Percentiles rank a stretch among this genome's conserved stretches.
phyloP scores from a whole-genome alignment of 306 rosid species.

The Biancaea sappan region DNA sequence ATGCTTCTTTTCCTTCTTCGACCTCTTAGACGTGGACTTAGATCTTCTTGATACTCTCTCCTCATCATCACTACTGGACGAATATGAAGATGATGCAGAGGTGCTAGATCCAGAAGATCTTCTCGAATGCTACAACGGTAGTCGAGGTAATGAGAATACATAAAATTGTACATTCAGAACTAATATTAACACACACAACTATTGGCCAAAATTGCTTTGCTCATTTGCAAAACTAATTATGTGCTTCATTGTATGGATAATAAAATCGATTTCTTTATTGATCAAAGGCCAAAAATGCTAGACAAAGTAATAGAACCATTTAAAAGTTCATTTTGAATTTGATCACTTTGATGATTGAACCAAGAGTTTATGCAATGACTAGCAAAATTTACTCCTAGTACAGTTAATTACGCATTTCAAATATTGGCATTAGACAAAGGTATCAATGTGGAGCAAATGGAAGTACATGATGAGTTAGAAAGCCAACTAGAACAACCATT shows the following conservation, averaged over 20 bases:
- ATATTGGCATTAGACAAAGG: background rate
- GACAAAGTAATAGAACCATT: background rate
- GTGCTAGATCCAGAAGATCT: conserved; percentile 78
- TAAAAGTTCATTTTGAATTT: background rate
- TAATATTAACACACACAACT: background rate
- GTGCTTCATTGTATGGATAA: background rate
- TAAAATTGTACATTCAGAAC: background rate
- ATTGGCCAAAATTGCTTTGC: background rate
- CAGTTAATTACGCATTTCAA: background rate
- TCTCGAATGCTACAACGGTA: conserved; percentile 70
- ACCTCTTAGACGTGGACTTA: conserved; percentile 79
- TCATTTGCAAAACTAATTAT: background rate
- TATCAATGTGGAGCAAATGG: conserved; percentile 15
- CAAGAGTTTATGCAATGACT: conserved; percentile 6
- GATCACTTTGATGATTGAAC: background rate
- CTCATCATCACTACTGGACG: conserved; percentile 71
- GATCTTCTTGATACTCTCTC: conserved; percentile 78
- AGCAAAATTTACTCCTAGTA: background rate
- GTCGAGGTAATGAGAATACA: conserved; percentile 22
- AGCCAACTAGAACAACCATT: conserved; percentile 8
- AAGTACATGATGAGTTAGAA: background rate
- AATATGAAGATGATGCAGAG: conserved; percentile 64
- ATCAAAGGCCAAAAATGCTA: conserved; percentile 7
- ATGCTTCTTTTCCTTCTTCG: conserved; percentile 82
- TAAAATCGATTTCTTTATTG: background rate